Conservation (phyloP, 306 rosid species). For the Quercus glauca region DNA sequence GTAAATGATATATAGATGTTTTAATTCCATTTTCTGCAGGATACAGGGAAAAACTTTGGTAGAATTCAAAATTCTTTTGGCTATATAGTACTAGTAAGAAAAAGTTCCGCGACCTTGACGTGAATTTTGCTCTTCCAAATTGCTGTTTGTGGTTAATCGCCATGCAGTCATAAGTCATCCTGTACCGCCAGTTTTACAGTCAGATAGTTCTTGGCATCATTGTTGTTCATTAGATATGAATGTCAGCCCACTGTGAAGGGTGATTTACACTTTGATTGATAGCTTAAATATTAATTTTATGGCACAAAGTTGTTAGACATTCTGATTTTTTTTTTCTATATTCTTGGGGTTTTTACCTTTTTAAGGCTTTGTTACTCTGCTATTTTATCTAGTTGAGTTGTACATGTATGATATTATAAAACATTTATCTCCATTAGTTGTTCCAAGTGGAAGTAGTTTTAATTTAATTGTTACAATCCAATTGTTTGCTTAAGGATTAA, state of each 20-base stretch:
- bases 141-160: constrained; percentile 17
- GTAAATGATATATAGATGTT: background rate
- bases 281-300: background rate
- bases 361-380: background rate
- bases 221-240: background rate
- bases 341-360: background rate
- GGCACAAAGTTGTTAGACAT: background rate
- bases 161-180: background rate
- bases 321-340: background rate
- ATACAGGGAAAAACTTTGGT: constrained; percentile 27
- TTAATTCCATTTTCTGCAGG: constrained; percentile 29
- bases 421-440: background rate
- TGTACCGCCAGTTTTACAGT: too few relatives aligned
- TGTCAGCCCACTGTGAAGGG: background rate
- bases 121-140: constrained; percentile 21
- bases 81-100: constrained; percentile 14
- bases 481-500: too few relatives aligned
- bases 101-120: constrained; percentile 11
- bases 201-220: background rate
- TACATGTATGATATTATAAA: constrained; percentile 1
- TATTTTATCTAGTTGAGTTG: background rate
- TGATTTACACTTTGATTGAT: background rate
- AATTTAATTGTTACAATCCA: too few relatives aligned
- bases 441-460: too few relatives aligned
- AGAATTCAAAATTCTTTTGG: background rate